These are phyloP conservation scores for Candida sithepensis DNA, from an alignment of 805 yeast species.

Conservation along the genomic window DNA sequence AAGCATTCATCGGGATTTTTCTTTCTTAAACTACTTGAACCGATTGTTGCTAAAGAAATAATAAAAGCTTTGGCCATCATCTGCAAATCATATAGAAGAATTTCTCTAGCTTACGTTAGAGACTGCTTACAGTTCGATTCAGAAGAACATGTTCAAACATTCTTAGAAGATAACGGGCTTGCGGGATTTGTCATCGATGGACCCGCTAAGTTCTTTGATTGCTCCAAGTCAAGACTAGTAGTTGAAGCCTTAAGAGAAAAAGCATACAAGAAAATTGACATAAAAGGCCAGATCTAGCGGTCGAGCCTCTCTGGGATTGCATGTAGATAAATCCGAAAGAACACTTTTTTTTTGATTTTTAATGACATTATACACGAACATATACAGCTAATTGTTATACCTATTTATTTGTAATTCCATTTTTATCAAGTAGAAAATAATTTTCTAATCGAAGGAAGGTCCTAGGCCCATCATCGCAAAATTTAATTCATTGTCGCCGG, in stretches of 20 bases:
- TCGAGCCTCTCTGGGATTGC: not conserved
- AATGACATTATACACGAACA: not conserved
- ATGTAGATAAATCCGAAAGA: not conserved
- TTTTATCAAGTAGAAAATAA: not conserved
- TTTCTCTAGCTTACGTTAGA: slow-evolving; percentile 28
- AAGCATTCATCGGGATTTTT: slow-evolving; percentile 21
- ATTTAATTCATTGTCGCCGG: slow-evolving; percentile 53
- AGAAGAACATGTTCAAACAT: slow-evolving; percentile 38
- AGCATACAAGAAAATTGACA: slow-evolving; percentile 63
- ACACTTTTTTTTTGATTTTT: not conserved
- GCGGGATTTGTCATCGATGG: slow-evolving; percentile 24
- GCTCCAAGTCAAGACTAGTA: slow-evolving; percentile 20
- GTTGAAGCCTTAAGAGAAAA: slow-evolving; percentile 25
- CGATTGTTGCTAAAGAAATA: slow-evolving; percentile 56
- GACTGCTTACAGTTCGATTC: slow-evolving; percentile 22
- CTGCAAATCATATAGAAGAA: slow-evolving; percentile 51
- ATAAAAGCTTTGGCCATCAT: slow-evolving; percentile 53
- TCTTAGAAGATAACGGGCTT: slow-evolving; percentile 41
- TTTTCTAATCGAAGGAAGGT: slow-evolving; percentile 42
- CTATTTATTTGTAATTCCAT: no score
- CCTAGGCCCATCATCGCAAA: slow-evolving; percentile 79
- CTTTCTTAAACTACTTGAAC: slow-evolving; percentile 38
- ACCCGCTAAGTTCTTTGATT: slow-evolving; percentile 20
- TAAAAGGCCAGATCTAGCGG: slow-evolving; percentile 75
- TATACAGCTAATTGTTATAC: no score